Base-by-base conservation (phyloP, 2,329 filamentous ascomycete genomes). In the Sporothrix inflata region DNA sequence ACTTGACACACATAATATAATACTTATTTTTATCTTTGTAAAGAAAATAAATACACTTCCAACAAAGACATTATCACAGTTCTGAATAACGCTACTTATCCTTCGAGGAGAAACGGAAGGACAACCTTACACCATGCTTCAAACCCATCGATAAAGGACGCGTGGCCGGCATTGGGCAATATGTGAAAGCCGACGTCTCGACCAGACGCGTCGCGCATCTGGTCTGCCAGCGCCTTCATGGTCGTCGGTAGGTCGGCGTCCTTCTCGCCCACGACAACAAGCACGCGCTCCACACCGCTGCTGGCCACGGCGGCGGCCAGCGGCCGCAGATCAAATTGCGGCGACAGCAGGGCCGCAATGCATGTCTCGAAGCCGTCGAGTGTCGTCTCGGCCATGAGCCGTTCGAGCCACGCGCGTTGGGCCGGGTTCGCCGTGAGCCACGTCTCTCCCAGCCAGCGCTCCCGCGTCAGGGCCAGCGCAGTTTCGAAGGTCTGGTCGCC, bases 281-380 rank as follows among this genome's bases (percentile, higher is more conserved):
- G 71, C 1, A 80, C 82, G n/a, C 79, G 76, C 9, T 81, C 76
- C 0, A 83, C 79, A 24, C 77, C 77, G 1, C 72, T 49, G 0
- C 80, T 82, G 0, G 81, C 82, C 38, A 83, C 76, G 30, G 77
- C 76, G 0, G 72, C 71, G 1, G 79, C 78, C 3, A 81, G 72
- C 21, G 78, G 79, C 5, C 78, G 76, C 14, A 84, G 75, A 72
- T 85, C 82, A 71, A 84, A 84, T 0, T 75, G 78, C 8, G 77
- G 57, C 73, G 79, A 80, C n/a, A 77, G 73, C 21, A 84, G 77
- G 6, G 83, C 83, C 9, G 80, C 76, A 27, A 80, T 82, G 65
- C 83, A 84, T 3, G 82, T 78, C 73, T 82, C 81, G 61, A 82
- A 84, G 2, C 83, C 83, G 30, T 83, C 82, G 3, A 83, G 49